Conservation (phyloP, 2,329 filamentous ascomycete genomes). For the Fusarium sp. region DNA sequence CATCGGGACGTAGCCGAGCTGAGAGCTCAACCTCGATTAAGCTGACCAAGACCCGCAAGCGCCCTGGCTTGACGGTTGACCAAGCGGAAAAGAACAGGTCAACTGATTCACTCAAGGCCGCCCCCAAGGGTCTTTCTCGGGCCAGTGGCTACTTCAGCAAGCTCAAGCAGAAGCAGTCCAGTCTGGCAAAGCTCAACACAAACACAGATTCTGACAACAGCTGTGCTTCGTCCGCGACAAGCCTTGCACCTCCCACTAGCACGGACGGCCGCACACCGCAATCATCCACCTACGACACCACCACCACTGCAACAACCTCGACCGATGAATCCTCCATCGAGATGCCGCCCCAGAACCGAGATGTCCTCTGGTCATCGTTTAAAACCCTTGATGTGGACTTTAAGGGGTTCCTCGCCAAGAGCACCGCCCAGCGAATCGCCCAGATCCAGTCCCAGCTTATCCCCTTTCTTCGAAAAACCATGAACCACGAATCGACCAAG, state of each 20-base stretch:
- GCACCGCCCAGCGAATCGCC: constrained; percentile 78
- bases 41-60: constrained; percentile 43
- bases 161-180: constrained; percentile 59
- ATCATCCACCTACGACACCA: constrained; percentile 54
- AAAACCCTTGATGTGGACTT: constrained; percentile 63
- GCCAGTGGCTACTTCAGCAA: constrained; percentile 63
- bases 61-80: constrained; percentile 45
- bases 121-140: constrained; percentile 55
- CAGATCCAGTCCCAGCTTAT: constrained; percentile 78
- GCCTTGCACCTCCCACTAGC: constrained; percentile 54
- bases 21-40: constrained; percentile 41
- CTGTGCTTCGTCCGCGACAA: constrained; percentile 61
- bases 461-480: constrained; percentile 80
- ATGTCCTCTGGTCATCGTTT: constrained; percentile 67
- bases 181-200: constrained; percentile 53
- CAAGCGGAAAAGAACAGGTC: constrained; percentile 40
- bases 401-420: constrained; percentile 76
- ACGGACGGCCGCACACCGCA: constrained; percentile 53
- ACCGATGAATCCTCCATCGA: constrained; percentile 61
- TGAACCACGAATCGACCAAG: constrained; percentile 73
- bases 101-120: constrained; percentile 52
- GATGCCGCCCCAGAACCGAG: constrained; percentile 57
- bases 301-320: constrained; percentile 50
- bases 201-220: constrained; percentile 56
- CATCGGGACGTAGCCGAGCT: constrained; percentile 37